phyloP scores from a whole-genome alignment of 768 basidiomycete species.

The Russula vinacea region DNA sequence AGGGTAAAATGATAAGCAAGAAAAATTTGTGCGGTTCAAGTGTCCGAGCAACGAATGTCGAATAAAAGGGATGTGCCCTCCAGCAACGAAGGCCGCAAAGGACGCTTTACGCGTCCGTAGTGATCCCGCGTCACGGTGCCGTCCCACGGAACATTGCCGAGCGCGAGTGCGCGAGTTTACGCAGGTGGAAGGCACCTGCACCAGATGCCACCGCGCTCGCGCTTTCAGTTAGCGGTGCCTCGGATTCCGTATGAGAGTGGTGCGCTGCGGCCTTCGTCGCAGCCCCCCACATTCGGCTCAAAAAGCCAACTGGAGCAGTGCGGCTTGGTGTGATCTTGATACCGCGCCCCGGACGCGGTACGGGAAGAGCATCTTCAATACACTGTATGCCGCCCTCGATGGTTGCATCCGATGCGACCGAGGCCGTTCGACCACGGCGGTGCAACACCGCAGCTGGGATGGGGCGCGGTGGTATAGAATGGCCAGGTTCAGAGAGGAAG shows the following conservation, averaged over 20 bases:
- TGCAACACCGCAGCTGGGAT: conserved; percentile 44
- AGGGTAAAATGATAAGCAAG: conserved; percentile 18
- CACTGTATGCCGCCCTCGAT: conserved; percentile 21
- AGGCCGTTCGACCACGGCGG: conserved; percentile 24
- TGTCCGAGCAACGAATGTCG: conserved; percentile 25
- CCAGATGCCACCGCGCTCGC: conserved; percentile 35
- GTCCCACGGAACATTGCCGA: conserved; percentile 43
- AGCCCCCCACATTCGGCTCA: conserved; percentile 74
- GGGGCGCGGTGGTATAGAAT: conserved; percentile 45
- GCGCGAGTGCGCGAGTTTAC: conserved; percentile 45
- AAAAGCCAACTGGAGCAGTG: conserved; percentile 45
- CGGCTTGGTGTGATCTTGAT: conserved; percentile 33
- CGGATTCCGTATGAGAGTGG: conserved; percentile 24
- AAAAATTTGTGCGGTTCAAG: conserved; percentile 11
- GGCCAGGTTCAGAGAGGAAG: conserved; percentile 30
- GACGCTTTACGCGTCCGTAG: conserved; percentile 1
- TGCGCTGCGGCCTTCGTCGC: conserved; percentile 43
- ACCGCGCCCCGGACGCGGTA: conserved; percentile 17
- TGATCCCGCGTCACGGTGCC: conserved; percentile 11
- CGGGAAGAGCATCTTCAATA: conserved; percentile 2
- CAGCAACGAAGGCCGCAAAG: conserved; percentile 16
- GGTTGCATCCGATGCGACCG: conserved; percentile 29
- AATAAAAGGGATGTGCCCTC: conserved; percentile 20
- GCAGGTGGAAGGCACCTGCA: conserved; percentile 37
- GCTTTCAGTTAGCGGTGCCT: conserved; percentile 14